A percentile compares a stretch with the other conserved stretches of the same genome.
phyloP scores from a whole-genome alignment of 805 yeast species.

The Pichia deserticola region DNA sequence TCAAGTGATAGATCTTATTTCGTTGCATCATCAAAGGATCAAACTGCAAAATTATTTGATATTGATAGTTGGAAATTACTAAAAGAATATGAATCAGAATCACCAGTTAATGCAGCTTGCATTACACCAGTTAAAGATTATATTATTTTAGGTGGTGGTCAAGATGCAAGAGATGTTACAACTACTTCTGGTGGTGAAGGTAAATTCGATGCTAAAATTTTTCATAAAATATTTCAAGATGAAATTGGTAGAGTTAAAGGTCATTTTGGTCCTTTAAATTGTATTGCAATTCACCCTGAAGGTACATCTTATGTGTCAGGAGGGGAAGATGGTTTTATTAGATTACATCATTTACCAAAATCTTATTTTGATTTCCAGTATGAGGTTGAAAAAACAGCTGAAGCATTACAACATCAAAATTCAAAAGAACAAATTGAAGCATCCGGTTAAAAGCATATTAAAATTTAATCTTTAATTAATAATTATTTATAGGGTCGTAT shows the following conservation, averaged over 20 bases:
- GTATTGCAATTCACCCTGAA: conserved; percentile 88
- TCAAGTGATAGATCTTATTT: conserved; percentile 82
- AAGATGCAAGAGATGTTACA: conserved; percentile 96
- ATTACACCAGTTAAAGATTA: conserved; percentile 90
- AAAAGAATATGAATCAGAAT: conserved; percentile 77
- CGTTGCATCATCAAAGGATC: conserved; percentile 89
- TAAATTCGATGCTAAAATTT: conserved; percentile 92
- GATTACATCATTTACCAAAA: conserved; percentile 90
- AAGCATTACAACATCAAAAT: conserved; percentile 14
- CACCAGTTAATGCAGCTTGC: conserved; percentile 92
- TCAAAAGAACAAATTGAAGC: conserved; percentile 5
- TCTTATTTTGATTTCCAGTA: conserved; percentile 87
- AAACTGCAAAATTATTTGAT: conserved; percentile 70
- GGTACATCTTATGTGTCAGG: conserved; percentile 95
- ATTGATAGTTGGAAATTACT: conserved; percentile 65
- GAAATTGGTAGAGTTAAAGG: conserved; percentile 97
- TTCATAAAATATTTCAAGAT: conserved; percentile 90
- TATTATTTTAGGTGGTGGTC: conserved; percentile 97
- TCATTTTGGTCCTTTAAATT: conserved; percentile 97
- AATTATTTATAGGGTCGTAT: not conserved
- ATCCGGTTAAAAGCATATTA: conserved; percentile 1
- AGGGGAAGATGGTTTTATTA: conserved; percentile 96
- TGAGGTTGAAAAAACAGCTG: conserved; percentile 82
- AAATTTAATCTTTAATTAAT: not conserved
- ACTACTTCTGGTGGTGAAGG: conserved; percentile 94